A percentile compares a stretch with the other conserved stretches of the same genome.
Evolutionary conservation across 768 basidiomycete species (phyloP).

Genomic region (Boletus edulis): DNA sequence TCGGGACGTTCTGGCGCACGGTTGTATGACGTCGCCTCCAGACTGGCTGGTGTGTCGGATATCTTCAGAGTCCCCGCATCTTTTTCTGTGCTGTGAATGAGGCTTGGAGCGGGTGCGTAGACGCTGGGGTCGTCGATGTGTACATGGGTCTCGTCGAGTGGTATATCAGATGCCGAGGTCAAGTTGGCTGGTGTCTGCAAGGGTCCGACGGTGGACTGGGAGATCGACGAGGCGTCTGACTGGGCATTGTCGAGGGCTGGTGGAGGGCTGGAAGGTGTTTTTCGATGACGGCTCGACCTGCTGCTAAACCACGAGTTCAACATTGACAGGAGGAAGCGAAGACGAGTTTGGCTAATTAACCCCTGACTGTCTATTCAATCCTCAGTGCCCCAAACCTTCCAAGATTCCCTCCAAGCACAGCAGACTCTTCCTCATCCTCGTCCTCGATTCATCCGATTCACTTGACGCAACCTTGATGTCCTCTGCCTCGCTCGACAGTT

Average conservation of each 20-base stretch:
- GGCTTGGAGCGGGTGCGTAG: slow-evolving; percentile 17
- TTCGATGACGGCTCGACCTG: slow-evolving; percentile 25
- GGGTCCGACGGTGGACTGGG: slow-evolving; percentile 19
- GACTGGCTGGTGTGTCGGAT: slow-evolving; percentile 6
- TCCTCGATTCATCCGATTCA: slow-evolving; percentile 21
- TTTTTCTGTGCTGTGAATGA: slow-evolving; percentile 14
- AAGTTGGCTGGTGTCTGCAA: slow-evolving; percentile 5
- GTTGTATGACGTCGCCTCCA: slow-evolving; percentile 2
- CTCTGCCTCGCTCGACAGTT: slow-evolving; percentile 11
- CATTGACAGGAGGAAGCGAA: slow-evolving; percentile 11
- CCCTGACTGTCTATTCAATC: slow-evolving; percentile 20
- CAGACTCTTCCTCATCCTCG: slow-evolving; percentile 6
- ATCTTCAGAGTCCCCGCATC: slow-evolving; percentile 9
- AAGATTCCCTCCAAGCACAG: slow-evolving; percentile 2
- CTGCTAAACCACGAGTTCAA: slow-evolving; percentile 31
- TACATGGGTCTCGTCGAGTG: slow-evolving; percentile 21
- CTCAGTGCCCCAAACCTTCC: slow-evolving; percentile 33
- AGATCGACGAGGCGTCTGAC: slow-evolving; percentile 16
- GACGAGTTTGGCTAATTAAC: slow-evolving; percentile 8
- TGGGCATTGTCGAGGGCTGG: neutral
- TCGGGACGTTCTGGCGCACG: neutral
- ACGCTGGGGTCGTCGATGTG: slow-evolving; percentile 27
- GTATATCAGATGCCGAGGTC: slow-evolving; percentile 20
- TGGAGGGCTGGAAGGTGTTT: slow-evolving; percentile 1
- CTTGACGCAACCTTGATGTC: slow-evolving; percentile 5